phyloP scores from a whole-genome alignment of 1,284 basidiomycete species.

The Ustilago hordei region DNA sequence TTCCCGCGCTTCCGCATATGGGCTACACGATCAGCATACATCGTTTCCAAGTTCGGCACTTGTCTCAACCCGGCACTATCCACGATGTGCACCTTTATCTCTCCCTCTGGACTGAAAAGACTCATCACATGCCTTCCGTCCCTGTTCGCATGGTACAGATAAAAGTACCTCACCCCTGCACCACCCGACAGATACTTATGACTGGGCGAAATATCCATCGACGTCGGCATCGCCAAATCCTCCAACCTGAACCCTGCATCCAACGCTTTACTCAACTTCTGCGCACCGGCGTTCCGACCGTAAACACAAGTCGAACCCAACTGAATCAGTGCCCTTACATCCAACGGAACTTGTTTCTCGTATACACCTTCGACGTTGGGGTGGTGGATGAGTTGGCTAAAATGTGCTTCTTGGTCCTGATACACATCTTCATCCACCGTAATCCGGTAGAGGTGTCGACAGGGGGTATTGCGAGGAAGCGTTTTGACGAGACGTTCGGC shows the following conservation, averaged over 20 bases:
- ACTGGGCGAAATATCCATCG: slow-evolving; percentile 44
- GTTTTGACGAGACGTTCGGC: slow-evolving; percentile 81
- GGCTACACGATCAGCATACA: slow-evolving; percentile 77
- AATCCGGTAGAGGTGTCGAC: slow-evolving; percentile 85
- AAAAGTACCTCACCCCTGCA: slow-evolving; percentile 81
- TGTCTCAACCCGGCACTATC: slow-evolving; percentile 88
- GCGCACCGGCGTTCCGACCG: slow-evolving; percentile 73
- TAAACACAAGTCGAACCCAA: slow-evolving; percentile 85
- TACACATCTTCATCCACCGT: slow-evolving; percentile 86
- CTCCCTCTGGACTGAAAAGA: slow-evolving; percentile 79
- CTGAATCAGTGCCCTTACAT: slow-evolving; percentile 83
- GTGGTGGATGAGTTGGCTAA: slow-evolving; percentile 90
- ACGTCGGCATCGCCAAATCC: slow-evolving; percentile 74
- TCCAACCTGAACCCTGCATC: slow-evolving; percentile 85
- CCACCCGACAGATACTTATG: slow-evolving; percentile 82
- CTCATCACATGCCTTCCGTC: slow-evolving; percentile 89
- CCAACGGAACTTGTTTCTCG: slow-evolving; percentile 89
- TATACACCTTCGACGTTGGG: slow-evolving; percentile 95
- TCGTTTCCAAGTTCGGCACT: slow-evolving; percentile 80
- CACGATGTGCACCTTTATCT: slow-evolving; percentile 81
- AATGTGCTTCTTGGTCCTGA: slow-evolving; percentile 86
- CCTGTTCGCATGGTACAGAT: slow-evolving; percentile 88
- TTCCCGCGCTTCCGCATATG: slow-evolving; percentile 60
- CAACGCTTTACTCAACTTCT: slow-evolving; percentile 84
- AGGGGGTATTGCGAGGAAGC: slow-evolving; percentile 83